Percentiles rank a stretch among this genome's conserved stretches.
Evolutionary conservation across 148 eudicot genomes (phyloP).

Genomic region (Salicornia ramosissima): DNA sequence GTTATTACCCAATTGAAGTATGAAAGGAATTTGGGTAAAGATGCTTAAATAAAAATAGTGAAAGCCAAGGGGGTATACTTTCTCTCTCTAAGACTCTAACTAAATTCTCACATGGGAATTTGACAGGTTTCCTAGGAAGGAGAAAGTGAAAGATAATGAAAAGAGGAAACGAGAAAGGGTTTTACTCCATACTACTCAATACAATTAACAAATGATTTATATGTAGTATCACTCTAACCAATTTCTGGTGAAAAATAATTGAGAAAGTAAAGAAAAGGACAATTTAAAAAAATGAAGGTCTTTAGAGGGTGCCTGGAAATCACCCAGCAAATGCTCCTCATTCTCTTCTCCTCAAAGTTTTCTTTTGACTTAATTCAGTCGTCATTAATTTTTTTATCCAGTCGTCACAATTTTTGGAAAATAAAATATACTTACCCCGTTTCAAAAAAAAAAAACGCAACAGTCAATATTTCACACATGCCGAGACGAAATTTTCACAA

Average conservation of each 20-base stretch:
- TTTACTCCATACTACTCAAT: too few relatives aligned
- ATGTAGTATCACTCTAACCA: too few relatives aligned
- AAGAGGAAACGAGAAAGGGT: not conserved
- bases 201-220: too few relatives aligned
- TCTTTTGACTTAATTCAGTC: not conserved
- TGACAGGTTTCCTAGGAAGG: constrained; percentile 17
- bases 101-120: not conserved
- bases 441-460: too few relatives aligned
- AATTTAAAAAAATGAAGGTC: constrained; percentile 4
- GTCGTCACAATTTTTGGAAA: too few relatives aligned
- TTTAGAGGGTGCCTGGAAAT: constrained; percentile 1
- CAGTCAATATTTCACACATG: too few relatives aligned
- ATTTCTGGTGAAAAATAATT: too few relatives aligned
- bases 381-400: too few relatives aligned
- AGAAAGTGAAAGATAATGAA: not conserved
- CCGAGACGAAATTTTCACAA: too few relatives aligned
- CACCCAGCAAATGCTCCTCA: not conserved
- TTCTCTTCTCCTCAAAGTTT: not conserved
- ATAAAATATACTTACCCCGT: too few relatives aligned
- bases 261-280: not conserved
- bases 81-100: not conserved
- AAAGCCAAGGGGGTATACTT: not conserved
- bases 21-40: not conserved
- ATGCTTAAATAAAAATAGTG: not conserved
- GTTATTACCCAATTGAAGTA: not conserved